Base-by-base conservation (phyloP, 345 rosid genomes). In the Brassica rapa region DNA sequence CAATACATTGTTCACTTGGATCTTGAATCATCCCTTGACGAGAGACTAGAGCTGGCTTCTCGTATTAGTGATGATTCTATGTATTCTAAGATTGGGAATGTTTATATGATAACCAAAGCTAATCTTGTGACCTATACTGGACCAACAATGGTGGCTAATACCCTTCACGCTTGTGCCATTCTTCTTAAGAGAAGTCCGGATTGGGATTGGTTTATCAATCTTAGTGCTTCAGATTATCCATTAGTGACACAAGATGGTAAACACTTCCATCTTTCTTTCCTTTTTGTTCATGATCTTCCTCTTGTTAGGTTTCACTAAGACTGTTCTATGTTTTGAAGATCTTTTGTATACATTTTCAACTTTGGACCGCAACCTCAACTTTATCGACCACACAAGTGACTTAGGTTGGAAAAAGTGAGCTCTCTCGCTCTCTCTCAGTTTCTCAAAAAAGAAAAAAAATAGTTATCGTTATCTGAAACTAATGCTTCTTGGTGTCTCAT, bases 131-230 rank as follows among this genome's bases (percentile, higher is more conserved):
- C 99, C 1, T 96, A 96, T 59, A 85, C 86, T 79, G 99, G 99
- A 70, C 99, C 99, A 3, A 93, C 99, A 30, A 96, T 96, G 99
- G 98, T 96, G 70, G 85, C 99, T 0, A 96, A 93, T 83, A 96
- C 99, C 1, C 98, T 93, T 80, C 99, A 96, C 68, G 99, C 99
- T 77, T 91, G 98, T 66, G 97, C 98, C 2, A 75, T 93, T 85
- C 97, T 96, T 80, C 93, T 96, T 35, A 91, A 86, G 88, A 87
- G 79, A 80, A 89, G 85, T 41, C 85, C 89, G 6, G 88, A 96
- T 3, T 95, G 99, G 99, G 98, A 95, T 83, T 95, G 99, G 99
- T 95, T 95, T 87, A 91, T 95, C 70, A 93, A 96, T 83, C 99
- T 93, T 70, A 93, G 99, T 81, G 99, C 99, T 73, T 93, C 98